Base-by-base conservation (phyloP, 768 basidiomycete genomes). In the Dioszegia aurantiaca region DNA sequence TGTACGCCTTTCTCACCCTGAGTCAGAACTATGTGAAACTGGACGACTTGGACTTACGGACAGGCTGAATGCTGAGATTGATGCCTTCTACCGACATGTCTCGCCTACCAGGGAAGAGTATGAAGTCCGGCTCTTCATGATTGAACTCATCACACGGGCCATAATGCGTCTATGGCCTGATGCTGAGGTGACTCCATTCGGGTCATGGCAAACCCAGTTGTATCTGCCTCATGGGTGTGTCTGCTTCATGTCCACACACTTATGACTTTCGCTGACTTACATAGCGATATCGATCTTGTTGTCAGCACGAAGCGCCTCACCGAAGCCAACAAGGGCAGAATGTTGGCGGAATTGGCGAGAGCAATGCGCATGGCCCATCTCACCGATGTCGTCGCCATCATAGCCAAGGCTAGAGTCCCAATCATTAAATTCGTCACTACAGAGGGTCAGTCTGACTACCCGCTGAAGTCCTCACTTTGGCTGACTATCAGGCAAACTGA, bases 251-350 rank as follows among this genome's bases (percentile, higher is more conserved):
- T 17, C 11, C 5, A 16, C 19, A 28, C 14, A 31, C 19, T n/a
- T 1, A 19, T 2, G 30, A 10, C 12, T 16, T 2, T 12, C 41
- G 23, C 54, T 51, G 31, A 55, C 17, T 5, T 30, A 8, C 27
- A 6, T 6, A 94, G 94, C 26, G 95, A 98, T 75, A 95, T 98
- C 66, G 95, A 99, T 72, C 81, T 97, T 9, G 93, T 98, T 55
- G 83, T 97, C 62, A 72, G 88, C n/a, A 91, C 87, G 0, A 77
- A 84, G 4, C 81, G 82, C 4, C 87, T 93, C 83, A 87, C 84
- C 26, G 83, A 82, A 59, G 83, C 81, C 63, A 81, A 87, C 70
- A 78, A 79, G 83, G 54, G 80, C 80, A 48, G 86, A 26, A 61
- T 77, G 39, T 82, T 98, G 6, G 84, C 86, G 49, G 82, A 84